A percentile compares a stretch with the other conserved stretches of the same genome.
Conservation (phyloP, 2,329 filamentous ascomycete species). For the Exophiala sp. region DNA sequence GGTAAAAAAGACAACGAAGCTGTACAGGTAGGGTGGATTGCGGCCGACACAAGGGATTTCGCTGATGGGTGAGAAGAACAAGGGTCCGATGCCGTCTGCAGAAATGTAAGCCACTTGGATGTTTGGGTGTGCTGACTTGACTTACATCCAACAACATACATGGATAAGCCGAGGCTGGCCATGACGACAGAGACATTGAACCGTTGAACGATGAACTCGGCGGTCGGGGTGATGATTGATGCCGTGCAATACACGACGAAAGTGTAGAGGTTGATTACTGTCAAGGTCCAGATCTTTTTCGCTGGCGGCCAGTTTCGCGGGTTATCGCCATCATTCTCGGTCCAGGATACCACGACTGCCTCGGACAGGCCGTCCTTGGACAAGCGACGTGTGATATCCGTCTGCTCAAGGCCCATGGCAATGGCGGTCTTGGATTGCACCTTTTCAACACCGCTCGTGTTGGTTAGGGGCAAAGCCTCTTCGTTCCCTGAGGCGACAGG, state of each 20-base stretch:
- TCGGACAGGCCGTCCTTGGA: slow-evolving; percentile 4
- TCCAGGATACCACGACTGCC: slow-evolving; percentile 32
- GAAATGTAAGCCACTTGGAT: too few species aligned
- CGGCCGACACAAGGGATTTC: slow-evolving; percentile 49
- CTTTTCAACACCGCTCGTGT: neutral
- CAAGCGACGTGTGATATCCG: neutral
- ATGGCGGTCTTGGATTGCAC: slow-evolving; percentile 1
- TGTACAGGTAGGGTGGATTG: slow-evolving; percentile 62
- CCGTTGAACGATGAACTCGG: slow-evolving; percentile 24
- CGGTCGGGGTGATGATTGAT: slow-evolving; percentile 32
- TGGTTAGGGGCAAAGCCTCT: too few species aligned
- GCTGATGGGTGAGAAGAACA: slow-evolving; percentile 59
- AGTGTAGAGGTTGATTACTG: slow-evolving; percentile 36
- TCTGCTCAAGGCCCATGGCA: neutral
- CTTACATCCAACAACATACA: too few species aligned
- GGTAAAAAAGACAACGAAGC: slow-evolving; percentile 63
- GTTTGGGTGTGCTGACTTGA: too few species aligned
- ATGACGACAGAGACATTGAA: slow-evolving; percentile 31
- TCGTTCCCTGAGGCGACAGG: too few species aligned
- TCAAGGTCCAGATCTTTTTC: slow-evolving; percentile 39
- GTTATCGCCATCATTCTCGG: slow-evolving; percentile 44
- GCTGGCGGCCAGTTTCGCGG: slow-evolving; percentile 38
- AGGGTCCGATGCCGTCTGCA: too few species aligned
- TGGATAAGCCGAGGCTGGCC: too few species aligned
- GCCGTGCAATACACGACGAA: slow-evolving; percentile 37